Base-by-base conservation (phyloP, 768 basidiomycete species). In the Lentinula guzmanii region DNA sequence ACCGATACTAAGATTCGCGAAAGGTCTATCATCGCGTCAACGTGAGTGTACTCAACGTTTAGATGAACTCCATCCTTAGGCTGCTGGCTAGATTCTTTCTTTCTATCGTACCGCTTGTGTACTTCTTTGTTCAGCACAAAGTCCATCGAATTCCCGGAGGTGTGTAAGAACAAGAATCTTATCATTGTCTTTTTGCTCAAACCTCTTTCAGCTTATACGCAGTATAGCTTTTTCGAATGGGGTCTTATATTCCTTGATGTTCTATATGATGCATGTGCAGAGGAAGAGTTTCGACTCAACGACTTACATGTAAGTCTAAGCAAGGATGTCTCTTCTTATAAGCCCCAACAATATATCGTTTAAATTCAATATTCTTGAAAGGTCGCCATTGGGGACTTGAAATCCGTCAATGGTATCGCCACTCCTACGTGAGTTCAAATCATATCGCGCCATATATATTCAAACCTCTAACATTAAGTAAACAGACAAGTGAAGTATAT, bases 221-320 rank as follows among this genome's bases (percentile, higher is more conserved):
- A 75, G 46, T 96, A 95, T 68, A 84, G 87, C 50, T 87, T 95
- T 73, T 90, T 91, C 66, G 94, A 96, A 74, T 96, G 94, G 94
- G 78, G 77, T 7, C 82, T 93, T 52, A 91, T 93, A 60, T 69
- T 87, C 56, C 76, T 87, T 50, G 91, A 93, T 61, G 76, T 93
- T 28, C 61, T 84, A 13, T 93, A 85, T 65, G 91, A 93, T 68
- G 85, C 90, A 0, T 71, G 87, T n/a, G 67, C 82, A 1, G 83
- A 79, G 60, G 72, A 78, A 33, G 90, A 91, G 65, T 83, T 91
- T 63, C 11, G 48, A 37, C 34, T 60, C 4, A 46, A 52, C 34
- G 28, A 60, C 16, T 52, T 60, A 41, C 41, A 52, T n/a, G 59
- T 60, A 52, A 56, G 55, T 56, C 33, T 56, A 56, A 56, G 16